Base-by-base conservation (phyloP, 768 basidiomycete genomes). In the Rhodocollybia butyracea region DNA sequence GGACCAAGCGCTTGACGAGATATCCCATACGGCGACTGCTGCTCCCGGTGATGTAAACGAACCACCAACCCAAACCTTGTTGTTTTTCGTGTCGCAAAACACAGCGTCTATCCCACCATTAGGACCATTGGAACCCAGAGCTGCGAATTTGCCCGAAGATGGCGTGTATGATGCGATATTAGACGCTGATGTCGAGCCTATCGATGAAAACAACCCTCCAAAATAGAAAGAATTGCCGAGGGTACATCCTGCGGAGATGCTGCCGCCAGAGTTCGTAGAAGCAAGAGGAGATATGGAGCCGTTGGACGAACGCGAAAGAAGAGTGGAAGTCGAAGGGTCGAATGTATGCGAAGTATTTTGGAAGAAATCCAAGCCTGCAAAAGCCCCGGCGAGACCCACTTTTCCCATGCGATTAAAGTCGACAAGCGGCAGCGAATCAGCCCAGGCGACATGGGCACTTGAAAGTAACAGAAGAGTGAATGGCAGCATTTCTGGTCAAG, bases 401-500 rank as follows among this genome's bases (percentile, higher is more conserved):
- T 79, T 86, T 60, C 96, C 96, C 91, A 99, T 95, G 51, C 88
- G 86, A 62, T 77, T 72, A 64, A 85, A 88, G 69, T 90, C 88
- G 63, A 89, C 76, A 57, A 75, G 72, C 5, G 84, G 84, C 13
- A 83, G 70, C 5, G 51, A 53, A 34, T 22, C 39, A 6, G 78
- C 80, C 57, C 62, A 47, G 59, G 61, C 68, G 60, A 63, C 71
- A 69, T 68, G 54, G 43, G 66, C 54, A 59, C 63, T 61, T 57
- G 70, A 53, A 32, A 70, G 46, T 40, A 71, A 47, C 39, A 70
- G 41, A 46, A 69, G 50, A 54, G 57, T 34, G 27, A 56, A 57
- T 48, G 66, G 52, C 39, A 61, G 19, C 34, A 46, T 51, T 24
- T 41, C 26, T n/a, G n/a, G 30, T 19, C 27, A 27, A 19, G 24